These are phyloP conservation scores for Aureobasidium sp. DNA, from an alignment of 2,329 filamentous ascomycete species.

Conservation along the genomic window DNA sequence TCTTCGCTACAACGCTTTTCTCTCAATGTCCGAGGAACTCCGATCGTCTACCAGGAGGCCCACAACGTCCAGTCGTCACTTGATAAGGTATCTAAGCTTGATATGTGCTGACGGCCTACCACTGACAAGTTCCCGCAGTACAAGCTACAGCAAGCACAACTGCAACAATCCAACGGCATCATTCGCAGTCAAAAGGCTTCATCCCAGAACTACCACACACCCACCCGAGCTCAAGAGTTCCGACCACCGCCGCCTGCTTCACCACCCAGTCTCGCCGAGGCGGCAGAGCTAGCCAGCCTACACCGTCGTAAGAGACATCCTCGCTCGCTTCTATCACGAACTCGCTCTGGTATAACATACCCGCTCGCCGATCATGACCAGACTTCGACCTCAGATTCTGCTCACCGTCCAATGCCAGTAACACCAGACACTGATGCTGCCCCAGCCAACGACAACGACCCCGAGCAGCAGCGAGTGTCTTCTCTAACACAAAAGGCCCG, in stretches of 20 bases:
- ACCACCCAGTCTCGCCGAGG: slow-evolving; percentile 45
- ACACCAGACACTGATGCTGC: slow-evolving; percentile 28
- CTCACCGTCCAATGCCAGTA: slow-evolving; percentile 20
- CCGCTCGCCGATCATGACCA: background rate
- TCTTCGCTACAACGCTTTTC: slow-evolving; percentile 67
- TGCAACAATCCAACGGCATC: slow-evolving; percentile 11
- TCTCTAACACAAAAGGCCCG: slow-evolving; percentile 6
- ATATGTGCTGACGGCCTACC: background rate
- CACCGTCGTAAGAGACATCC: slow-evolving; percentile 45
- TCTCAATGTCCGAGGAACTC: slow-evolving; percentile 58
- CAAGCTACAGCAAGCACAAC: slow-evolving; percentile 15
- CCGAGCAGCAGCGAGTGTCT: background rate
- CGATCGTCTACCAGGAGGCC: slow-evolving; percentile 55
- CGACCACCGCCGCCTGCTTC: slow-evolving; percentile 1
- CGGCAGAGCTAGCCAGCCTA: slow-evolving; percentile 41
- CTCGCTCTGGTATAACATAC: slow-evolving; percentile 16
- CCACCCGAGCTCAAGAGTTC: background rate
- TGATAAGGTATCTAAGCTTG: slow-evolving; percentile 39
- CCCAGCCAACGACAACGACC: background rate
- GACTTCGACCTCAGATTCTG: background rate
- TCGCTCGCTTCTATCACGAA: slow-evolving; percentile 28
- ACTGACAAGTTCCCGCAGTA: slow-evolving; percentile 7
- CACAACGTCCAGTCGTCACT: slow-evolving; percentile 48
- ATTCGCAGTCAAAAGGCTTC: slow-evolving; percentile 1
- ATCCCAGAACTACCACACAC: background rate